Evolutionary conservation across 2,329 filamentous ascomycete genomes (phyloP), one percentile per base, ranked within the genome.

Genomic region (Fusarium verticillioides): DNA sequence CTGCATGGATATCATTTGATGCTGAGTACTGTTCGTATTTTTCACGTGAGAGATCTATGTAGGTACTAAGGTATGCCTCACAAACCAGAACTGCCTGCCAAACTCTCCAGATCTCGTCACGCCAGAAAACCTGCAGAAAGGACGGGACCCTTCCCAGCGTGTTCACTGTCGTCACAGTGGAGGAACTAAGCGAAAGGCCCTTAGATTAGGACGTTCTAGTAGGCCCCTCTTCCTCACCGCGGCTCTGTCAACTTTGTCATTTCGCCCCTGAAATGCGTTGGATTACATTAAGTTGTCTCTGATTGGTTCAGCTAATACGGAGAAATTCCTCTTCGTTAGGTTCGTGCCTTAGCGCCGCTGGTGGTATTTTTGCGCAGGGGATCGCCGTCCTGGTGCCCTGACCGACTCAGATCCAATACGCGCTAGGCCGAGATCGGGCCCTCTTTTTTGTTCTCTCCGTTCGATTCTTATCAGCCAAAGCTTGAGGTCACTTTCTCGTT

Each of bases 361-460:
- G 57, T 75, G 60, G 71, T 66, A 67, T 74, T 68, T 56, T 69
- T 65, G 42, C 56, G 70, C 74, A 77, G 69, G 74, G 69, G 62
- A 69, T 76, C 76, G 61, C 66, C 65, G 59, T 54, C 59, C 46
- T 62, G 53, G 60, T 63, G 42, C 65, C 65, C 42, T 68, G 72
- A 74, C 70, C 57, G 68, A 73, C 74, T 63, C 64, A 77, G 76
- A 76, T 78, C 73, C 69, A 72, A 61, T 56, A n/a, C 44, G 65
- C 74, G 62, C 77, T 78, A 78, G 66, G 64, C 72, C 74, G 40
- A 78, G 76, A 78, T 78, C 76, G 63, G 72, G 32, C 53, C 76
- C 76, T 75, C 74, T 78, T 78, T 70, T 69, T 69, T 62, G 26
- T 40, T 66, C 74, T 56, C 66, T 57, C 37, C 39, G 13, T 57